Evolutionary conservation across 768 basidiomycete species (phyloP).

Genomic region (Lactarius deliciosus): DNA sequence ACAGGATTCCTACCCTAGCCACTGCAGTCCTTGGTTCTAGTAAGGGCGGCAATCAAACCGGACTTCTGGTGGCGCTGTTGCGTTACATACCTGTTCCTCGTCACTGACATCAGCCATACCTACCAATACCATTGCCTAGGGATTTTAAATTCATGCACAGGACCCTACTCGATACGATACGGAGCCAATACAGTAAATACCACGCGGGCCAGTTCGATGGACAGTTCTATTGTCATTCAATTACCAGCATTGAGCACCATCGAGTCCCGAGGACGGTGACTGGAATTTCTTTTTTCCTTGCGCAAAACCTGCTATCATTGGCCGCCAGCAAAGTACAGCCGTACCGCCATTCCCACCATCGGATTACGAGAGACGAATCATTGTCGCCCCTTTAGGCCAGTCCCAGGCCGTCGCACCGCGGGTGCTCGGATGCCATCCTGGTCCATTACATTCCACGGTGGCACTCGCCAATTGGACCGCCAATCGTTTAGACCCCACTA

Average conservation of each 20-base stretch:
- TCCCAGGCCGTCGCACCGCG: too few relatives aligned
- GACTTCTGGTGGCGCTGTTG: too few relatives aligned
- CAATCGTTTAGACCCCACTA: neutral
- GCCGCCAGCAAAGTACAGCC: neutral
- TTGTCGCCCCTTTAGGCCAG: too few relatives aligned
- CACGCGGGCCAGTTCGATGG: neutral
- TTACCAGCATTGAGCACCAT: neutral
- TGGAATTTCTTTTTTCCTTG: neutral
- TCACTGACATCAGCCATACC: neutral
- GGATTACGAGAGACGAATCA: neutral
- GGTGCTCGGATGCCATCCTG: neutral
- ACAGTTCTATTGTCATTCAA: neutral
- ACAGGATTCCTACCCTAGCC: neutral
- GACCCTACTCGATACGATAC: neutral
- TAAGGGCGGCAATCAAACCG: too few relatives aligned
- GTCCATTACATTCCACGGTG: neutral
- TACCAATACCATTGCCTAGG: neutral
- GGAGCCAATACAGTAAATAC: neutral
- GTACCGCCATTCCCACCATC: neutral
- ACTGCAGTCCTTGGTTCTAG: neutral
- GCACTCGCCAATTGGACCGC: neutral
- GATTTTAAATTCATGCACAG: neutral
- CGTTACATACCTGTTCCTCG: neutral
- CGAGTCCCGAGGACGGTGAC: neutral
- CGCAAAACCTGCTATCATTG: neutral